Conservation (phyloP, 2,329 filamentous ascomycete species). For the Penicillium sp. region DNA sequence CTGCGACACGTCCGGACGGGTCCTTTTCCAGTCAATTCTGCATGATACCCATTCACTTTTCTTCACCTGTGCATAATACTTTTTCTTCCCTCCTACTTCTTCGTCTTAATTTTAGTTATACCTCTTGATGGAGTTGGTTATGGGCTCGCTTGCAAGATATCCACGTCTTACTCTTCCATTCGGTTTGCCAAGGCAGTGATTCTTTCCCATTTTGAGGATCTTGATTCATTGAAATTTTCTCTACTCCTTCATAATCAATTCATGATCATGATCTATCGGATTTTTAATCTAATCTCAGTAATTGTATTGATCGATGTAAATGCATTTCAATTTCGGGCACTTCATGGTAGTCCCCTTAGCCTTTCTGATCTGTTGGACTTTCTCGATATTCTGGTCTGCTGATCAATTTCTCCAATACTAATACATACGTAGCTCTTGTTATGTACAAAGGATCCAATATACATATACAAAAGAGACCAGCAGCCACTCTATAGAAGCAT, state of each 20-base stretch:
- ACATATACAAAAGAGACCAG: not conserved
- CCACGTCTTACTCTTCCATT: not conserved
- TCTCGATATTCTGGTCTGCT: no score
- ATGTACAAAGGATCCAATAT: not conserved
- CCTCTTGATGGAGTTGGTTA: not conserved
- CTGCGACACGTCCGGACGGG: not conserved
- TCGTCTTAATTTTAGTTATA: not conserved
- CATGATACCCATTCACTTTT: constrained; percentile 8
- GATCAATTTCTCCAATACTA: not conserved
- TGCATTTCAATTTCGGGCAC: not conserved
- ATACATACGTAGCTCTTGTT: not conserved
- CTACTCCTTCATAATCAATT: not conserved
- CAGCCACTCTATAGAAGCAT: not conserved
- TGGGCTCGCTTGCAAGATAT: not conserved
- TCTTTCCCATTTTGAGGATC: not conserved
- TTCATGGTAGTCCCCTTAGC: no score
- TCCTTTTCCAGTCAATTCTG: constrained; percentile 3
- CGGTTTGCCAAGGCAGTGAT: not conserved
- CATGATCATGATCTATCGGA: not conserved
- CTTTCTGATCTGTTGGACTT: no score
- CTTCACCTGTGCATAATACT: not conserved
- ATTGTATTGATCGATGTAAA: not conserved
- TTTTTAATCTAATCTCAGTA: not conserved
- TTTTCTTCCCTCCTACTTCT: not conserved
- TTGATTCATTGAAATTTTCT: not conserved